These are phyloP conservation scores for Xanthoconium stramineum DNA, from an alignment of 768 basidiomycete species.

Conservation along the genomic window DNA sequence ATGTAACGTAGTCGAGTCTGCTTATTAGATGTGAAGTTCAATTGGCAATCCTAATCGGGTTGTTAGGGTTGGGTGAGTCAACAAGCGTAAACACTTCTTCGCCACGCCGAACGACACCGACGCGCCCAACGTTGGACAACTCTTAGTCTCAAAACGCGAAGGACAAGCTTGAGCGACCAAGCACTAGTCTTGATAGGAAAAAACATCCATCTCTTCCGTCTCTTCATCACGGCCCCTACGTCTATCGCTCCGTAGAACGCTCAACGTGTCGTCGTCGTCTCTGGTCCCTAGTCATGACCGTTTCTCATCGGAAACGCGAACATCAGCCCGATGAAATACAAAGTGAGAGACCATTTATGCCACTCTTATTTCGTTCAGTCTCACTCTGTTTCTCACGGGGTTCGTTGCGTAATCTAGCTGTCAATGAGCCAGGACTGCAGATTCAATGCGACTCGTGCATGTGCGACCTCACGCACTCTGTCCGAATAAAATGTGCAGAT, in stretches of 20 bases:
- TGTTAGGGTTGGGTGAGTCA: neutral
- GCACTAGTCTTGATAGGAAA: neutral
- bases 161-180: neutral
- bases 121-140: neutral
- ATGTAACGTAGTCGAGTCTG: neutral
- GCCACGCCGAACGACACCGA: conserved; percentile 10
- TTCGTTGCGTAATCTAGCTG: conserved; percentile 44
- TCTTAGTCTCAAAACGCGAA: neutral
- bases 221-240: too few relatives aligned
- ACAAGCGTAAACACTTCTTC: conserved; percentile 13
- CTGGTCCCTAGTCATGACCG: conserved; percentile 44
- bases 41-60: too few relatives aligned
- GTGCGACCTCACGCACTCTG: conserved; percentile 91
- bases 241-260: neutral
- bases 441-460: conserved; percentile 82
- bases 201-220: neutral
- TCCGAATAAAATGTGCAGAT: conserved; percentile 95
- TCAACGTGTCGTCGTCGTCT: neutral
- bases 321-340: conserved; percentile 63
- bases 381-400: conserved; percentile 26
- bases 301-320: conserved; percentile 65
- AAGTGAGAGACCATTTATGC: conserved; percentile 39
- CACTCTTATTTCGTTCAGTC: neutral
- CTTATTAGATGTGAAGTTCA: too few relatives aligned
- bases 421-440: conserved; percentile 79